phyloP scores from a whole-genome alignment of 169 alveolate species.

The Plasmodium coatneyi region DNA sequence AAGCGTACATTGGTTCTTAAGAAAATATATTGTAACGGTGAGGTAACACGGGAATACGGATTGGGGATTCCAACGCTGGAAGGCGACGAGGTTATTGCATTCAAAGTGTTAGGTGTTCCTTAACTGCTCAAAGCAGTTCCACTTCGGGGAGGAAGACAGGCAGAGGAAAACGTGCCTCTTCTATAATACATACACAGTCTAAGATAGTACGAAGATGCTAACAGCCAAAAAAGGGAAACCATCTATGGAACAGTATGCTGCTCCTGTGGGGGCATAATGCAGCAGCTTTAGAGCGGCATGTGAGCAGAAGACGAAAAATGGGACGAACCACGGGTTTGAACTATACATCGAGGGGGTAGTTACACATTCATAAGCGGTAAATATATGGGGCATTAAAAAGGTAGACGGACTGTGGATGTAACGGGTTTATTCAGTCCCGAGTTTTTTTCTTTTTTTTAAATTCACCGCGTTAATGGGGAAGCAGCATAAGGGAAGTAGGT shows the following conservation, averaged over 20 bases:
- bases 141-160: background rate
- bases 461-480: background rate
- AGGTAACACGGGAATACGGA: background rate
- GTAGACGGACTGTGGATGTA: background rate
- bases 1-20: background rate
- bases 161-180: background rate
- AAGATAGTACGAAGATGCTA: background rate
- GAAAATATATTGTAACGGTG: background rate
- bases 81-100: background rate
- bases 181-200: background rate
- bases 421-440: background rate
- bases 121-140: background rate
- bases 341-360: background rate
- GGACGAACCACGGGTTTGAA: background rate
- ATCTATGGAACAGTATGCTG: background rate
- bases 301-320: background rate
- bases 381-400: background rate
- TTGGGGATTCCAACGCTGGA: background rate
- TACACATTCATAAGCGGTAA: background rate
- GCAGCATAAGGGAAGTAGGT: background rate
- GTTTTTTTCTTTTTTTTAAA: background rate
- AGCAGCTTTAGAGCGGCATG: background rate
- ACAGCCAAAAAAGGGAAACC: background rate
- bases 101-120: background rate
- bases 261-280: background rate